Evolutionary conservation across 2,329 filamentous ascomycete genomes (phyloP).

Genomic region (Colletotrichum aenigma): DNA sequence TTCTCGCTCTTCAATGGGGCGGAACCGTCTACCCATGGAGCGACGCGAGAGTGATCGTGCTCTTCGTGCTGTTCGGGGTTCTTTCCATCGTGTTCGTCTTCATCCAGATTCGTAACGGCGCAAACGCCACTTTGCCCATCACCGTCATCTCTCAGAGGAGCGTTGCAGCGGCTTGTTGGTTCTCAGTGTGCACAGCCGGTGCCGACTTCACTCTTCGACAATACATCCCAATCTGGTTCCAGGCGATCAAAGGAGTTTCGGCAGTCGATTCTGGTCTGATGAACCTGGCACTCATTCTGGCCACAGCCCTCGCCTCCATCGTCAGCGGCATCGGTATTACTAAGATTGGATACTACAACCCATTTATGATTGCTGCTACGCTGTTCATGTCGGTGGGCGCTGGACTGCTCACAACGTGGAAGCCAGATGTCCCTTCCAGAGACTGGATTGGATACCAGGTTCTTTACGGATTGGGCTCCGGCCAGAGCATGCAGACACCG

Average conservation of each 20-base stretch:
- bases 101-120: conserved; percentile 34
- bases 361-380: conserved; percentile 33
- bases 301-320: conserved; percentile 28
- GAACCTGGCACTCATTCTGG: conserved; percentile 33
- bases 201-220: conserved; percentile 29
- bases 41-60: conserved; percentile 32
- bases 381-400: conserved; percentile 30
- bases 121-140: conserved; percentile 39
- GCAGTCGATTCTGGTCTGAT: conserved; percentile 35
- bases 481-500: conserved; percentile 27
- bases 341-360: conserved; percentile 38
- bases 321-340: conserved; percentile 29
- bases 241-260: conserved; percentile 33
- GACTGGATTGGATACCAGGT: conserved; percentile 27
- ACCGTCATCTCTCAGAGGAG: conserved; percentile 37
- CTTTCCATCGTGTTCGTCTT: conserved; percentile 30
- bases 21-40: conserved; percentile 36
- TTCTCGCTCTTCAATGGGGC: conserved; percentile 50
- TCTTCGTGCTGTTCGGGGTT: conserved; percentile 35
- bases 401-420: not conserved
- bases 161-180: conserved; percentile 25
- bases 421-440: not conserved
- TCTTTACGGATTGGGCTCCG: conserved; percentile 27
- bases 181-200: conserved; percentile 25
- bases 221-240: conserved; percentile 37